Evolutionary conservation across 148 eudicot species (phyloP), one percentile per base, ranked within the genome.

Genomic region (Cornus suecica): DNA sequence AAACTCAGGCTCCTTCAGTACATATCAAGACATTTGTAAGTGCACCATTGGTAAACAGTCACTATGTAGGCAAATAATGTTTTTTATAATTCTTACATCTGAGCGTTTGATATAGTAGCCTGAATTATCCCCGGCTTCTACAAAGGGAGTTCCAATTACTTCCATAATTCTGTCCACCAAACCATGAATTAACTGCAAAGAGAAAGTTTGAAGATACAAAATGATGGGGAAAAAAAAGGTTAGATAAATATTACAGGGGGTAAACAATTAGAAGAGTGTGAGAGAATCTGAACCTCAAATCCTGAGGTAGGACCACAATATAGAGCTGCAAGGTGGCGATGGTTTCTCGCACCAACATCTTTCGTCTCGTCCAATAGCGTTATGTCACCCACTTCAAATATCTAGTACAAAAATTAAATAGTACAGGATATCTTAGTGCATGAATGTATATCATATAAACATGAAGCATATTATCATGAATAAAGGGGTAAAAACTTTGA

Each of bases 261-360:
- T 9, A 41, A 18, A 26, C 4, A 62, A 22, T 16, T 25, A 5
- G 23, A 22, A 45, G 22, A 37, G 26, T 1, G 14, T 37, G n/a
- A 26, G 54, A 70, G 62, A n/a, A 41, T 31, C 13, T 18, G 54
- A 86, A 93, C 99, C 99, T 95, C 99, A 69, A 95, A 95, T 41
- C 99, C 99, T 24, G 99, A 93, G 76, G 71, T 91, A 76, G 93
- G 84, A 80, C 97, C 99, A 87, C 99, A 95, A 74, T 95, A 85
- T 32, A 95, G 81, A 51, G 97, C 97, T 62, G 97, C 97, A 83
- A 95, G 90, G 70, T 86, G 92, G 62, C 94, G 97, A 45, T 78
- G 81, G 84, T 95, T 95, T 54, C 79, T 77, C 22, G 99, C 94
- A 76, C 97, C 97, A 73, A 95, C 99, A 87, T 95, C 97, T 79